These are phyloP conservation scores for Carex littledalei DNA, from an alignment of 176 grass and related monocot genomes.

Conservation along the genomic window DNA sequence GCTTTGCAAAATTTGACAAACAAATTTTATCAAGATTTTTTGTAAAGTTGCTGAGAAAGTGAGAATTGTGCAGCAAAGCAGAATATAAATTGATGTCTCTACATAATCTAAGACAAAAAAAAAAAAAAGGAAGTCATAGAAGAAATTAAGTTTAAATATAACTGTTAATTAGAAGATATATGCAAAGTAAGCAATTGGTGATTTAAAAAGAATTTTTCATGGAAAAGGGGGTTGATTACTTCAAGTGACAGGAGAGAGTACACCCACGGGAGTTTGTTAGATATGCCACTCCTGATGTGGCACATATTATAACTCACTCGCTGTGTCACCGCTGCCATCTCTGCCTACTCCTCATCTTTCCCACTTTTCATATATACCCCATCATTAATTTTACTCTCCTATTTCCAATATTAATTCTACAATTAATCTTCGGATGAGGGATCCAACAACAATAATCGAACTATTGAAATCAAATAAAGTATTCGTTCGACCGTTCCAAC, in stretches of 20 bases:
- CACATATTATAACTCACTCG: background rate
- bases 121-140: background rate
- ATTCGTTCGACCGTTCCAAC: no score
- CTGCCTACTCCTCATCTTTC: conserved; percentile 10
- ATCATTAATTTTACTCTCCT: no score
- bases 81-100: background rate
- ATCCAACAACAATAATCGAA: no score
- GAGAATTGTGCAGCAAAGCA: no score
- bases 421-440: no score
- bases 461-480: no score
- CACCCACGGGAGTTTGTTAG: conserved; percentile 42
- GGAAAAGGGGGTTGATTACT: background rate
- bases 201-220: background rate
- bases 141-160: background rate
- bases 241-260: conserved; percentile 17
- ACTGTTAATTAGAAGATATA: background rate
- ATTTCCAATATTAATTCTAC: no score
- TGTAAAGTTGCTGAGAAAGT: no score
- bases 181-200: background rate
- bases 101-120: background rate
- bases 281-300: conserved; percentile 31
- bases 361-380: background rate
- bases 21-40: background rate
- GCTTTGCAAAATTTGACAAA: background rate
- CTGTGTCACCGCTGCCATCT: conserved; percentile 8